These are phyloP conservation scores for Solanum peruvianum DNA, from an alignment of 257 asterid species.

Conservation along the genomic window DNA sequence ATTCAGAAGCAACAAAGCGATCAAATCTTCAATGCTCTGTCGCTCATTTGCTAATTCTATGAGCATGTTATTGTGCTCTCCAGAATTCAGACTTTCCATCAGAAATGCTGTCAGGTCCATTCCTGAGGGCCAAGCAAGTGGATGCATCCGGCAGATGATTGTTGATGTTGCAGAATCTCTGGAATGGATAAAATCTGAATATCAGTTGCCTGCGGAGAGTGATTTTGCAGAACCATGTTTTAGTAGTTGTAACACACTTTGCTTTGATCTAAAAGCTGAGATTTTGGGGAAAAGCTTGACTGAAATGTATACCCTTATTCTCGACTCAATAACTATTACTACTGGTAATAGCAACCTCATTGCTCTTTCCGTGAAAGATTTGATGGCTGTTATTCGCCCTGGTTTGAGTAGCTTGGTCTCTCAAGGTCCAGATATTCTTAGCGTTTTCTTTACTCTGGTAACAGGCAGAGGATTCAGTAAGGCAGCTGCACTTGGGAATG, in stretches of 20 bases:
- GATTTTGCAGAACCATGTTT: slow-evolving; percentile 15
- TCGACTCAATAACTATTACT: slow-evolving; percentile 66
- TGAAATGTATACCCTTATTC: slow-evolving; percentile 55
- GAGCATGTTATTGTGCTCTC: slow-evolving; percentile 51
- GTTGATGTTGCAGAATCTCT: slow-evolving; percentile 58
- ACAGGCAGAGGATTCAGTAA: slow-evolving; percentile 25
- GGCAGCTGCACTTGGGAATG: slow-evolving; percentile 17
- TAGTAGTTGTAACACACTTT: slow-evolving; percentile 7
- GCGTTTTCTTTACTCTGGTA: slow-evolving; percentile 27
- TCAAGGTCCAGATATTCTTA: slow-evolving; percentile 19
- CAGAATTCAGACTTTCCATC: slow-evolving; percentile 57
- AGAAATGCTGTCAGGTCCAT: slow-evolving; percentile 59
- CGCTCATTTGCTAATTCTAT: slow-evolving; percentile 37
- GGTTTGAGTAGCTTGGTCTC: slow-evolving; percentile 39
- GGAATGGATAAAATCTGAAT: slow-evolving; percentile 48
- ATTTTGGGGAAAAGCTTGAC: slow-evolving; percentile 61
- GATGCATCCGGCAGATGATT: slow-evolving; percentile 46
- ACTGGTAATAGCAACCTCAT: slow-evolving; percentile 63
- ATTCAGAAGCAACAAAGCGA: slow-evolving; percentile 18
- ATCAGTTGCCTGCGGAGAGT: slow-evolving; percentile 21
- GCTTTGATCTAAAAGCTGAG: slow-evolving; percentile 36
- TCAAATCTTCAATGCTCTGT: slow-evolving; percentile 7
- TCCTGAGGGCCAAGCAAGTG: slow-evolving; percentile 95
- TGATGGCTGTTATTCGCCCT: slow-evolving; percentile 43
- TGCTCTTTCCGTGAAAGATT: slow-evolving; percentile 47